These are phyloP conservation scores for Aspergillus novofumigatus DNA, from an alignment of 2,329 filamentous ascomycete species.

Conservation along the genomic window DNA sequence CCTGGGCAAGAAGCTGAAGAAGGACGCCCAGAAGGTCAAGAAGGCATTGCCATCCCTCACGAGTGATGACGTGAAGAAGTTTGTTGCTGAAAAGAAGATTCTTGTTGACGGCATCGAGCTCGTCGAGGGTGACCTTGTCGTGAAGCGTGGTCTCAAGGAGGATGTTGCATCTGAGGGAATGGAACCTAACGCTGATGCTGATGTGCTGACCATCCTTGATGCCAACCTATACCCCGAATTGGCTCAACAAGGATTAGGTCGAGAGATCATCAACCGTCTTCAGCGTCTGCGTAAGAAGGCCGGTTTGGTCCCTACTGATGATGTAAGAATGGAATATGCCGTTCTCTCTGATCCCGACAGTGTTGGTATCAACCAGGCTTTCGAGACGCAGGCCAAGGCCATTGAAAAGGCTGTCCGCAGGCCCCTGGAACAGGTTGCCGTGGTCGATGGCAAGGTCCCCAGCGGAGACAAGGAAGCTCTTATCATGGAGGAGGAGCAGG, in stretches of 20 bases:
- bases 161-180: slow-evolving; percentile 66
- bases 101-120: slow-evolving; percentile 82
- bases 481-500: slow-evolving; percentile 78
- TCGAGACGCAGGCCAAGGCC: slow-evolving; percentile 61
- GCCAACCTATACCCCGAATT: slow-evolving; percentile 77
- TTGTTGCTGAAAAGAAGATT: slow-evolving; percentile 69
- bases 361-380: slow-evolving; percentile 66
- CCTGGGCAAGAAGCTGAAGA: slow-evolving; percentile 95
- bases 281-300: slow-evolving; percentile 93
- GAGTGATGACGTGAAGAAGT: slow-evolving; percentile 76
- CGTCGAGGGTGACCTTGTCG: slow-evolving; percentile 74
- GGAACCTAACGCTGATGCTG: slow-evolving; percentile 83
- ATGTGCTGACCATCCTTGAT: slow-evolving; percentile 89
- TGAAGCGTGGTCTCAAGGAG: slow-evolving; percentile 74
- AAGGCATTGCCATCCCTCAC: slow-evolving; percentile 77
- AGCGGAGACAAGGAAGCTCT: slow-evolving; percentile 54
- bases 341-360: slow-evolving; percentile 75
- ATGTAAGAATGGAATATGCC: slow-evolving; percentile 90
- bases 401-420: slow-evolving; percentile 76
- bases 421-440: slow-evolving; percentile 66
- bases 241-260: slow-evolving; percentile 79
- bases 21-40: slow-evolving; percentile 86
- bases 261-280: slow-evolving; percentile 90
- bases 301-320: slow-evolving; percentile 83
- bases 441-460: slow-evolving; percentile 55